Evolutionary conservation across 2,329 filamentous ascomycete species (phyloP), one percentile per base, ranked within the genome.

Genomic region (Hypoxylon sp.): DNA sequence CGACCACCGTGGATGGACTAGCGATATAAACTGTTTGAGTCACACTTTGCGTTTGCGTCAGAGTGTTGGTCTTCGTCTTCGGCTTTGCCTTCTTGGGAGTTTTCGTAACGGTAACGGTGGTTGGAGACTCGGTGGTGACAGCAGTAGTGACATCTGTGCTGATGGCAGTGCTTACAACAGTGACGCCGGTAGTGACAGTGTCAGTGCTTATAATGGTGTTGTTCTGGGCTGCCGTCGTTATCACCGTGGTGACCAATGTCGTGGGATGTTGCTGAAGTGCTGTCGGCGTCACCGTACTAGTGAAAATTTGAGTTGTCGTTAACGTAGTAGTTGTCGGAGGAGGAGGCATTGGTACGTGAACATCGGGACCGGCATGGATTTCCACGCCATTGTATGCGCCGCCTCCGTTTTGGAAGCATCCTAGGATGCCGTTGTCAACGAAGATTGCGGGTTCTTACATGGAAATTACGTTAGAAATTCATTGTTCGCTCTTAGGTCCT

Each of bases 51-150:
- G 31, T 46, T 39, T 35, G 11, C 22, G 31, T 60, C 31, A 46
- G 10, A 19, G 47, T 55, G n/a, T 51, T 51, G n/a, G 57, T 57
- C 62, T 60, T 57, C 13, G 22, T 60, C 17, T 26, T 29, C 5
- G 51, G 57, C 17, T 26, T 29, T 3, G 51, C 57, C 44, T 55
- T 50, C 22, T 59, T 66, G 11, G 24, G 19, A 2, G 22, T 60
- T 22, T 50, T 33, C 29, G 61, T 64, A 9, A 59, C 19, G 5
- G 60, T 60, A 52, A 55, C 46, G 8, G 33, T 52, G 13, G 33
- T 13, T 17, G 39, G 44, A 1, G 58, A 17, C 31, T n/a, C 29
- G 33, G 26, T 17, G 47, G 44, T 3, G 57, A 26, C 17, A 22
- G 29, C 47, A 3, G 61, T 59, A 11, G 35, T 59, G 48, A 52